Conservation (phyloP, 2,329 filamentous ascomycete genomes). For the Elsinoe ampelina region DNA sequence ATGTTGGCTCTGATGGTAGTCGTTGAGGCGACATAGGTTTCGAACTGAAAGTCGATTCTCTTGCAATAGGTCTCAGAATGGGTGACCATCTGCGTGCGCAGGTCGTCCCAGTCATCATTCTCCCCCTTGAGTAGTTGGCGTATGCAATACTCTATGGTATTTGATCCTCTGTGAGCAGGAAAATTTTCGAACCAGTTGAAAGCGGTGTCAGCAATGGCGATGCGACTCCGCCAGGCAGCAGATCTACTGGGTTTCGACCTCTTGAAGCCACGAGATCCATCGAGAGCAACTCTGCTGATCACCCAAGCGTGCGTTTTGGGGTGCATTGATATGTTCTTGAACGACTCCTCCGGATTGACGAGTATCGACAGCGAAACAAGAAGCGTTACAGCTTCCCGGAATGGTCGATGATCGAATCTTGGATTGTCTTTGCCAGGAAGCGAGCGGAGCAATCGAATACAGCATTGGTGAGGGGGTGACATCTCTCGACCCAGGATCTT, state of each 20-base stretch:
- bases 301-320: background rate
- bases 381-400: background rate
- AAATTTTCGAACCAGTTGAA: background rate
- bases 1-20: background rate
- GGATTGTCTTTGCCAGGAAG: background rate
- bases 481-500: too few species aligned
- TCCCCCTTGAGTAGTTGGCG: background rate
- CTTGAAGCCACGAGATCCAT: constrained; percentile 1
- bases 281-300: background rate
- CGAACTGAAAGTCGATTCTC: background rate
- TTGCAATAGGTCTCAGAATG: background rate
- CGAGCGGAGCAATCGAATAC: background rate
- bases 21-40: background rate
- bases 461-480: background rate
- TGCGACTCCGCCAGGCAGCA: background rate
- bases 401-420: background rate
- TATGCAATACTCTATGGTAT: background rate
- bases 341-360: background rate
- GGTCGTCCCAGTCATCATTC: background rate
- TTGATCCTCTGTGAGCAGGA: background rate
- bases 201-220: background rate
- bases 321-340: background rate
- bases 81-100: background rate
- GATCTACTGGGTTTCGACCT: background rate
- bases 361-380: background rate